Conservation (phyloP, 169 alveolate genomes). For the Plasmodium blacklocki region DNA sequence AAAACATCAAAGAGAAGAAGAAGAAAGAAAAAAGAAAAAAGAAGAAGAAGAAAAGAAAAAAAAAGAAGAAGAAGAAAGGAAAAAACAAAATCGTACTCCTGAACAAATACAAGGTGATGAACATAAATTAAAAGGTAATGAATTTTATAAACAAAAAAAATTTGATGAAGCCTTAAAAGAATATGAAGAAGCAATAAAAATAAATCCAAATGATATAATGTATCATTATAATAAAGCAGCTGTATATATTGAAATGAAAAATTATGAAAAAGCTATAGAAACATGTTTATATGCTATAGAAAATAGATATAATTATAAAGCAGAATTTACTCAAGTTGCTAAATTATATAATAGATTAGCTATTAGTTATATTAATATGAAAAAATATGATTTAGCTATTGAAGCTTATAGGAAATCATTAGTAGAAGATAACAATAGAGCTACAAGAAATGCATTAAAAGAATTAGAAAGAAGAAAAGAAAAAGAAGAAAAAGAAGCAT, state of each 20-base stretch:
- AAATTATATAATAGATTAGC: constrained; percentile 93
- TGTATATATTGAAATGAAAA: constrained; percentile 95
- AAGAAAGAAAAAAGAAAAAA: constrained; percentile 25
- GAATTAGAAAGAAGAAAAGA: constrained; percentile 94
- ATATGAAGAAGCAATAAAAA: constrained; percentile 94
- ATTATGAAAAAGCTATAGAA: constrained; percentile 93
- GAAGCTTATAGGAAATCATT: constrained; percentile 93
- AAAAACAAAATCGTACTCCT: constrained; percentile 41
- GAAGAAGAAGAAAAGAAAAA: constrained; percentile 73
- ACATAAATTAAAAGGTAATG: constrained; percentile 87
- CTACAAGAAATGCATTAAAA: constrained; percentile 93
- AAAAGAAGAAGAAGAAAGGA: constrained; percentile 76
- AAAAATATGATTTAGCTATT: constrained; percentile 91
- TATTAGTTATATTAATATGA: constrained; percentile 88
- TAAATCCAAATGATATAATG: constrained; percentile 91
- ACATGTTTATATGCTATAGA: constrained; percentile 95
- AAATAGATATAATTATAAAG: constrained; percentile 92
- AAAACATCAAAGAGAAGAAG: background rate
- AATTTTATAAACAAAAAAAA: constrained; percentile 90
- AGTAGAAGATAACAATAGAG: constrained; percentile 94
- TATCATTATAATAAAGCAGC: constrained; percentile 95
- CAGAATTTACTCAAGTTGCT: constrained; percentile 91
- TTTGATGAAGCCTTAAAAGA: constrained; percentile 95
- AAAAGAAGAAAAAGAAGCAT: constrained; percentile 93
- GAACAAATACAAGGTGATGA: constrained; percentile 82